phyloP scores from a whole-genome alignment of 1,139 yeast genomes.

The Eremothecium sinecaudum region DNA sequence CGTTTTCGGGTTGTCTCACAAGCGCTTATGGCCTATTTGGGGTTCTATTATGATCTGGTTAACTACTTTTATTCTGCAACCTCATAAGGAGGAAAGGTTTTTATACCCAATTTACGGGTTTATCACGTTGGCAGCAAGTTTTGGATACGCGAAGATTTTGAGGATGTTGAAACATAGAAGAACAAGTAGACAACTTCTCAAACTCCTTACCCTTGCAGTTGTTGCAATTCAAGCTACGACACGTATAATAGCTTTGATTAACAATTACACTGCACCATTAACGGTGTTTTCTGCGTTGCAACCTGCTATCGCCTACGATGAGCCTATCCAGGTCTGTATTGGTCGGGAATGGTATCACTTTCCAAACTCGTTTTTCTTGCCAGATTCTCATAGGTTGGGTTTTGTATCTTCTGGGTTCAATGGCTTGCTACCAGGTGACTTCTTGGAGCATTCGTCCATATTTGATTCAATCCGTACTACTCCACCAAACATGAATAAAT shows the following conservation, averaged over 20 bases:
- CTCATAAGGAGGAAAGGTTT: conserved; percentile 91
- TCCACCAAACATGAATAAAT: conserved; percentile 66
- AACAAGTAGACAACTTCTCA: conserved; percentile 10
- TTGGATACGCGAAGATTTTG: conserved; percentile 36
- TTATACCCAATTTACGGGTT: conserved; percentile 76
- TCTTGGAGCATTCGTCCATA: conserved; percentile 38
- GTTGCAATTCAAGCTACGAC: conserved; percentile 28
- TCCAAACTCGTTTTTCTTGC: conserved; percentile 79
- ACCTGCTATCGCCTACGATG: conserved; percentile 6
- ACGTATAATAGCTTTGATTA: conserved; percentile 41
- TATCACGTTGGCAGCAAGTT: conserved; percentile 53
- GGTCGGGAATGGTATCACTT: conserved; percentile 95
- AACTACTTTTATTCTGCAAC: conserved; percentile 56
- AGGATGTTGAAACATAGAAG: conserved; percentile 10
- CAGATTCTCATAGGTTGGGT: conserved; percentile 47
- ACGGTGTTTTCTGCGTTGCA: conserved; percentile 33
- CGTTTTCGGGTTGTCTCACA: conserved; percentile 22
- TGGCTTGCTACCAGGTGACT: conserved; percentile 86
- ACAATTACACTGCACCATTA: conserved; percentile 56
- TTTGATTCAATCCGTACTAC: conserved; percentile 30
- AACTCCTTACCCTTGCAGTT: conserved; percentile 5
- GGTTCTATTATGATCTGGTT: conserved; percentile 57
- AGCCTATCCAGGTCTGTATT: conserved; percentile 52
- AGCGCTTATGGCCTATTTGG: conserved; percentile 28
- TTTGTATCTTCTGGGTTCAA: conserved; percentile 73